Evolutionary conservation across 2,329 filamentous ascomycete genomes (phyloP), one percentile per base, ranked within the genome.

Genomic region (Colletotrichum sojae): DNA sequence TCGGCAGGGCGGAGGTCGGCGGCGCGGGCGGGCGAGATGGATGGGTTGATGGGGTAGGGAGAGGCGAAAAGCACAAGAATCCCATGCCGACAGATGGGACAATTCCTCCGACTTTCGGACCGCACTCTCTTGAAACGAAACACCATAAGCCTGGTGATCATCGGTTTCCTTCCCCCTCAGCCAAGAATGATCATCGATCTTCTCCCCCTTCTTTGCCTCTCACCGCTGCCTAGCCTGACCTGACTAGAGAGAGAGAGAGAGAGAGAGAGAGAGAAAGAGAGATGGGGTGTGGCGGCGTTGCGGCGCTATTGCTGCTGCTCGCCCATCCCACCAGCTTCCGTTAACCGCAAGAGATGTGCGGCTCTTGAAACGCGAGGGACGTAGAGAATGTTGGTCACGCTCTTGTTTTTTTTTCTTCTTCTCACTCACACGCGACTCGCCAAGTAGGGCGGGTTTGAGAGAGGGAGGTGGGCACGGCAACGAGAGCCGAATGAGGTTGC

Each of bases 341-440:
- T 49, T 59, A 59, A 59, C 8, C 18, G 46, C 16, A 58, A n/a
- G 53, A 58, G 39, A 68, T 58, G 18, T 48, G 60, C 65, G 53
- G 65, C 54, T 58, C 60, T 58, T 54, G 65, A 68, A 68, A 68
- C 65, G 43, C 49, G 40, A 16, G 39, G 39, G 39, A 43, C 39
- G 16, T 15, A 43, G 16, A 43, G 16, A 4, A 43, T 43, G 12
- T 16, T 43, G 40, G 40, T 43, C 40, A 43, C 40, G 40, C 40
- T 43, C 40, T 43, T 16, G 16, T 16, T 43, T 16, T 43, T 43
- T 16, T 16, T 43, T 43, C 6, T 43, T 43, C 13, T 9, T 31
- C 27, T 31, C 27, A 31, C 27, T 31, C 27, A 31, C 27, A 31
- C 40, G 40, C 16, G 40, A 43, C 40, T 43, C 40, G 40, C 40